Evolutionary conservation across 2,329 filamentous ascomycete species (phyloP), one percentile per base, ranked within the genome.

Genomic region (Trichoderma gracile): DNA sequence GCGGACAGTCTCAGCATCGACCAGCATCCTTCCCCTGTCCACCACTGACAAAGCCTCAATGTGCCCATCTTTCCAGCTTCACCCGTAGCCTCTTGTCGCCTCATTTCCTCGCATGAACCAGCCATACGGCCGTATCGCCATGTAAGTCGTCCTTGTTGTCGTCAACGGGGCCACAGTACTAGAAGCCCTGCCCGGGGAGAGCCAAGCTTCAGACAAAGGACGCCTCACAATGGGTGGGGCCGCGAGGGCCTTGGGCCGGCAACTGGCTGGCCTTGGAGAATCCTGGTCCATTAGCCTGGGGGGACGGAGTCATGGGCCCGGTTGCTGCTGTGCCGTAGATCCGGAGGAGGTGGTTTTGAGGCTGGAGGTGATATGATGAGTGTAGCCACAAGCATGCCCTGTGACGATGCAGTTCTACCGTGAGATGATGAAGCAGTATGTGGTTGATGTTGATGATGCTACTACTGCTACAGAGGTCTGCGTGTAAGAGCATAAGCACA

Each of bases 201-300:
- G 62, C 38, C 19, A 50, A 60, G 62, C 56, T 23, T 58, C 66
- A 66, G 65, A 66, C 66, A 57, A 38, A 50, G 60, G 50, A 57
- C 30, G 65, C 57, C 50, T 60, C 63, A 67, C 53, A 47, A 45
- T 57, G 38, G 57, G 65, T 65, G 65, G 65, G 40, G 52, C 59
- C 47, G 17, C n/a, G 58, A 30, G 17, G 54, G 54, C 40, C 15
- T 15, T 57, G 40, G 54, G 5, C 55, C n/a, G 49, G 21, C 38
- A 38, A 62, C 59, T 61, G 59, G 59, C 40, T 62, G 19, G 59
- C 23, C 53, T 62, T 42, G 43, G 40, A 43, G 25, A 30, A 21
- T 40, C 56, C 45, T 49, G 30, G 56, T 23, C 45, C 5, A 30
- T 9, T 47, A 40, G 15, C 30, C 56, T 59, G 33, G 33, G 30